Conservation (phyloP, 805 yeast genomes). For the Nakazawaea wickerhamii region DNA sequence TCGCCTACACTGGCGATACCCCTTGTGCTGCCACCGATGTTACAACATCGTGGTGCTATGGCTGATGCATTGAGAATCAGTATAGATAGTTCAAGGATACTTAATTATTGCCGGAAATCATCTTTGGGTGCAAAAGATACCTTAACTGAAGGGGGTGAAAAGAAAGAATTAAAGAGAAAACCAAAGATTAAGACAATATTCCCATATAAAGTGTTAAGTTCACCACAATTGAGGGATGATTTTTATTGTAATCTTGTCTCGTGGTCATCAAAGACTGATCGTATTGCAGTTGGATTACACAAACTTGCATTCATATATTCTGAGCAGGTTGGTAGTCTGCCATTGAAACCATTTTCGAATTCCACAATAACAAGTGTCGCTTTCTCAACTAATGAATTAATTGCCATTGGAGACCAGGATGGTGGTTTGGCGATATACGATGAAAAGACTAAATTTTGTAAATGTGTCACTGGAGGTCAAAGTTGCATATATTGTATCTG, state of each 20-base stretch:
- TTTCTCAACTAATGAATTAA: slow-evolving; percentile 40
- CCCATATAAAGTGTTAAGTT: slow-evolving; percentile 53
- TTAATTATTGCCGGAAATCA: slow-evolving; percentile 21
- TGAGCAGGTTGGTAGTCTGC: slow-evolving; percentile 39
- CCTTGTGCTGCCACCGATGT: not conserved
- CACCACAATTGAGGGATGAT: slow-evolving; percentile 70
- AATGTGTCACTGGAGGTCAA: slow-evolving; percentile 14
- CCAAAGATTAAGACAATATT: slow-evolving; percentile 8
- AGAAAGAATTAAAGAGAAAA: not conserved
- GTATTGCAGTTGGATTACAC: slow-evolving; percentile 64
- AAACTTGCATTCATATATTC: slow-evolving; percentile 59
- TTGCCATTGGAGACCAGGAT: slow-evolving; percentile 52
- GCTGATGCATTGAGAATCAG: slow-evolving; percentile 47
- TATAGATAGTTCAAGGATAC: slow-evolving; percentile 33
- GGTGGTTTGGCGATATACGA: slow-evolving; percentile 49
- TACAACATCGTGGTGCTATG: slow-evolving; percentile 31
- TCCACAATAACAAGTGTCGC: slow-evolving; percentile 53
- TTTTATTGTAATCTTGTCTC: slow-evolving; percentile 71
- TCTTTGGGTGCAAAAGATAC: not conserved
- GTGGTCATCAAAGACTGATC: slow-evolving; percentile 53
- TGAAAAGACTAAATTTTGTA: slow-evolving; percentile 19
- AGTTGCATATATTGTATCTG: slow-evolving; percentile 50
- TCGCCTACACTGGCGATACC: not conserved
- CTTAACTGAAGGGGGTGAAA: slow-evolving; percentile 13
- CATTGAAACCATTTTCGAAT: slow-evolving; percentile 33